These are phyloP conservation scores for Cryptococcus sp. DNA, from an alignment of 1,284 basidiomycete species.

Conservation along the genomic window DNA sequence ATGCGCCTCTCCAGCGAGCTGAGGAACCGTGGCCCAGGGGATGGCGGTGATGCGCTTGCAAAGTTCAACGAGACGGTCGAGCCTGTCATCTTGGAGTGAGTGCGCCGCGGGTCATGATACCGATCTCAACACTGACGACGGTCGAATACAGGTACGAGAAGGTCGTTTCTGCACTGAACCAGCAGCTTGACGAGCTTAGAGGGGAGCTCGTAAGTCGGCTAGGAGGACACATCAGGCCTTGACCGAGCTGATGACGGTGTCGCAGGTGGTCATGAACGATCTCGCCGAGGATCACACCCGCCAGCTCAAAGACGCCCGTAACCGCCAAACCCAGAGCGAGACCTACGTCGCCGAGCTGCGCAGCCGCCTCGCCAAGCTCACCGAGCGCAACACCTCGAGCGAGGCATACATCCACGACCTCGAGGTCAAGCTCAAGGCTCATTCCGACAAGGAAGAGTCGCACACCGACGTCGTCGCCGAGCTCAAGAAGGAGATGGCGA, in stretches of 20 bases:
- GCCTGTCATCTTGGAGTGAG: constrained; percentile 85
- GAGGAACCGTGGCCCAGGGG: constrained; percentile 53
- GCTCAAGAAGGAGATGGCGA: constrained; percentile 74
- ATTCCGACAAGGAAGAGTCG: constrained; percentile 70
- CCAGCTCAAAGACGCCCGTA: constrained; percentile 63
- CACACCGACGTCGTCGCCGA: constrained; percentile 75
- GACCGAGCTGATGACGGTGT: not conserved
- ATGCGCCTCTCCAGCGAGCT: constrained; percentile 42
- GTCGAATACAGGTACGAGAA: constrained; percentile 68
- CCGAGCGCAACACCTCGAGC: constrained; percentile 82
- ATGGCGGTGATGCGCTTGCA: constrained; percentile 58
- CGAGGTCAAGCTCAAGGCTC: constrained; percentile 80
- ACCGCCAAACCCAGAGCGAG: constrained; percentile 73
- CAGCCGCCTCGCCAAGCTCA: constrained; percentile 70
- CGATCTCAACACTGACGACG: not conserved
- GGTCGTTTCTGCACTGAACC: constrained; percentile 88
- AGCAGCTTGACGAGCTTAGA: constrained; percentile 78
- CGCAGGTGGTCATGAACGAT: constrained; percentile 59
- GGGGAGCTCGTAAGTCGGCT: constrained; percentile 64
- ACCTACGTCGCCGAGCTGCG: constrained; percentile 82
- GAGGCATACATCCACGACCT: constrained; percentile 91
- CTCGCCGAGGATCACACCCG: constrained; percentile 85
- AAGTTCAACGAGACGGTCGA: constrained; percentile 96
- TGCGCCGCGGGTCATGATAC: not conserved
- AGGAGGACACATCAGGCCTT: not conserved